Evolutionary conservation across 768 basidiomycete genomes (phyloP), one percentile per base, ranked within the genome.

Genomic region (Boletus patriciae): DNA sequence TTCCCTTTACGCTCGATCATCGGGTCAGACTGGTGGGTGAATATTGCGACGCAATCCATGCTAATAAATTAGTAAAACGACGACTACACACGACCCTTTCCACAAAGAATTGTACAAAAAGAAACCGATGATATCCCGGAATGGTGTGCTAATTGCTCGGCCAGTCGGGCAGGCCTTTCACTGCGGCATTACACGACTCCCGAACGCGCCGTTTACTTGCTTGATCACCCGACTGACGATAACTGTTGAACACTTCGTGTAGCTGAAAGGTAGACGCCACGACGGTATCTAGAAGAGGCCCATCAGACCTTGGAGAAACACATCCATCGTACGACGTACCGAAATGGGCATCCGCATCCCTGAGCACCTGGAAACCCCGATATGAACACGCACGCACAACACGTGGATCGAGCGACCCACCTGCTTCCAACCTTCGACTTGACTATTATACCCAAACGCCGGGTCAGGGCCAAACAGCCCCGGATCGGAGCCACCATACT

Each of bases 121-220:
- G 25, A 36, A 33, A 15, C 41, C 18, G 29, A 27, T 9, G 34
- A 42, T 33, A 13, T 25, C 55, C 47, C 38, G 23, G 16, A 46
- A 52, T 19, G 33, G 31, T 12, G n/a, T 29, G 13, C 41, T 66
- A 70, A 44, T 66, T 66, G 19, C 59, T 72, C 0, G 90, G 90
- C 85, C 86, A 92, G 57, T 88, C 87, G 3, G 90, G 90, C n/a
- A 92, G 71, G 41, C 79, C 78, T 40, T 77, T 77, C 45, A 92
- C 68, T 7, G 90, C 87, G 13, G 88, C 88, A 64, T 92, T 92
- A 48, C 84, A 85, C 4, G 86, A 83, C 69, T 92, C 89, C 33
- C 88, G 82, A 11, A 92, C 90, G 23, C 89, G 83, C 21, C 77
- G 77, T 69, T 90, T 92, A 65, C 88, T 87, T 7, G 87, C 82